Evolutionary conservation across 371 early-diverging fungal genomes (phyloP), one percentile per base, ranked within the genome.

Genomic region (Cokeromyces recurvatus): DNA sequence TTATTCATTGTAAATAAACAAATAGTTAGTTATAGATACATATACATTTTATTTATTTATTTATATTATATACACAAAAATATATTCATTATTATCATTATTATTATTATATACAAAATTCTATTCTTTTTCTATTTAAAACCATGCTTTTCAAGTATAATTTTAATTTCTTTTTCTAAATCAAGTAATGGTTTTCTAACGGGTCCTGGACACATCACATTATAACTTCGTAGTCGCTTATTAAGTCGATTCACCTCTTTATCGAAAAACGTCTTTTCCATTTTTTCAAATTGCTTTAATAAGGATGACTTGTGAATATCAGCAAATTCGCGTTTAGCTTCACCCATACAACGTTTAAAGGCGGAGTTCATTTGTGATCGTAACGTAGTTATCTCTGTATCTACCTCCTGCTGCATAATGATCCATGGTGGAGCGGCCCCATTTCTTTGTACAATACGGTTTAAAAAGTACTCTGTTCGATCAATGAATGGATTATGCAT

Each of bases 351-450:
- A 1, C 46, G 42, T 34, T 50, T 25, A 22, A 71, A 22, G 9
- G 51, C 50, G 7, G 51, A 45, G 17, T 40, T 40, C 29, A 49
- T 38, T 24, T 69, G 66, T 12, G 47, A 46, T 15, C 65, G 46
- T 31, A 79, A 50, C 14, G 43, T 51, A 4, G 29, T 53, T 0
- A 57, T 54, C 14, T 79, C 75, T 15, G 53, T 62, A 27, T 74
- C 71, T 9, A 77, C 64, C 31, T 77, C 69, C 38, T 66, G 58
- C 21, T 69, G 71, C 54, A 67, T 51, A 41, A 68, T 71, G 12
- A 79, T 53, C 79, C 79, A 79, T 11, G 66, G 66, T 8, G 77
- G 75, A 16, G 64, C 65, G 27, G 66, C 62, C 1, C 76, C 74
- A 38, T 74, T 73, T 35, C 65, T 27, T 39, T 72, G 71, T n/a